A percentile compares a stretch with the other conserved stretches of the same genome.
phyloP scores from a whole-genome alignment of 805 yeast species.

The Candida adriatica region DNA sequence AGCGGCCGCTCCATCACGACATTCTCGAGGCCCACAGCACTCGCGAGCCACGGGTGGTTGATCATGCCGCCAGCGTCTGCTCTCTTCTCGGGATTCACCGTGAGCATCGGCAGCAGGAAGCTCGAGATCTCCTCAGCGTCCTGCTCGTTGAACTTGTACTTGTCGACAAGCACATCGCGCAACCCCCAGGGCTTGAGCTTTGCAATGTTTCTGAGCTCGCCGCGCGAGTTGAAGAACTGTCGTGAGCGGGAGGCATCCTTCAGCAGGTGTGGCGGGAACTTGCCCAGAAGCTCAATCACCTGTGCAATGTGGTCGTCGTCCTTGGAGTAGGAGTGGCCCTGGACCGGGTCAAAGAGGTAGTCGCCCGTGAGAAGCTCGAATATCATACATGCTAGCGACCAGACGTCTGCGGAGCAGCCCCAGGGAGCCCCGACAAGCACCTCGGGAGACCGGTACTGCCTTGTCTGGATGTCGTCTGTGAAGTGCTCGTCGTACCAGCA shows the following conservation, averaged over 20 bases:
- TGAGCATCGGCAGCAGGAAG: slow-evolving; percentile 78
- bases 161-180: slow-evolving; percentile 72
- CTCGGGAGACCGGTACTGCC: slow-evolving; percentile 85
- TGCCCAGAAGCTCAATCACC: slow-evolving; percentile 75
- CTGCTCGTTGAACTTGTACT: slow-evolving; percentile 63
- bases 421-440: slow-evolving; percentile 72
- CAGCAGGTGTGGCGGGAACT: slow-evolving; percentile 52
- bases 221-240: slow-evolving; percentile 58
- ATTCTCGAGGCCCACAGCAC: slow-evolving; percentile 69
- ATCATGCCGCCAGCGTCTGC: slow-evolving; percentile 97
- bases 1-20: slow-evolving; percentile 63
- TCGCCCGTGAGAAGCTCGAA: slow-evolving; percentile 94
- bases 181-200: slow-evolving; percentile 88
- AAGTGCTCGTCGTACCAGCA: slow-evolving; percentile 63
- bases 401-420: slow-evolving; percentile 94
- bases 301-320: slow-evolving; percentile 98
- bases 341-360: slow-evolving; percentile 82
- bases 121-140: slow-evolving; percentile 72
- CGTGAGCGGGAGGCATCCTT: slow-evolving; percentile 55
- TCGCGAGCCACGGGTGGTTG: slow-evolving; percentile 76
- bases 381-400: slow-evolving; percentile 91
- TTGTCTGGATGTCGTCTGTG: slow-evolving; percentile 64
- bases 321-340: slow-evolving; percentile 68
- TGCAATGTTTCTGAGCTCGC: slow-evolving; percentile 69
- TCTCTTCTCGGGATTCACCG: slow-evolving; percentile 68